Base-by-base conservation (phyloP, 2,329 filamentous ascomycete species). In the Monascus ruber region DNA sequence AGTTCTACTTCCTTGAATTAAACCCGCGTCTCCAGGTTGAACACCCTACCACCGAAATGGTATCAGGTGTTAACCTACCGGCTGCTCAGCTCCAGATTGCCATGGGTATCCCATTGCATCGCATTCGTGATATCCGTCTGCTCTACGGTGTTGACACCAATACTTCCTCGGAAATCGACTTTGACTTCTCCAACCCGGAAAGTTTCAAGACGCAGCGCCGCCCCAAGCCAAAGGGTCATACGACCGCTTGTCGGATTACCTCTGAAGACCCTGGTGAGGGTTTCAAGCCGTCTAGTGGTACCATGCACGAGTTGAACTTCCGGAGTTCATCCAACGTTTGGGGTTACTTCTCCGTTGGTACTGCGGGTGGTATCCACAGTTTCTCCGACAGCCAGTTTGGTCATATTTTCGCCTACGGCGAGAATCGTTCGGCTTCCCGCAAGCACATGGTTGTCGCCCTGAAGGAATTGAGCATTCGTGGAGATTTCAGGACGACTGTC, bases 331-430 rank as follows among this genome's bases (percentile, higher is more conserved):
- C 91, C 47, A 98, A 98, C 53, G 91, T 96, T 41, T 98, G 91
- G 91, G 91, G 91, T 74, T 98, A 98, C 69, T 98, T 98, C 79
- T 98, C 91, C 38, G 91, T 98, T 63, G 85, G 88, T 70, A 91
- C 88, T 6, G 82, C 87, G 40, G 89, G 88, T 70, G 88, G 88
- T 66, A 98, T 98, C 50, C 91, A 98, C 77, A 95, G 86, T 66
- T 98, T 94, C 75, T 96, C 91, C 5, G 91, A 98, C 71, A 93
- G 85, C 58, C 91, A 98, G 60, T 98, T 98, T 54, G 91, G 91
- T 68, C 91, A 98, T 69, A 98, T 98, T 53, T 98, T 98, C 65
- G 93, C 91, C 38, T 98, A 96, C 54, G 91, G 91, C 45, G 91
- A 98, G 74, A 98, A 93, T 71, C 81, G 91, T 63, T 83, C 87